A percentile compares a stretch with the other conserved stretches of the same genome.
These are phyloP conservation scores for Kockiozyma suomiensis DNA, from an alignment of 805 yeast genomes.

Conservation along the genomic window DNA sequence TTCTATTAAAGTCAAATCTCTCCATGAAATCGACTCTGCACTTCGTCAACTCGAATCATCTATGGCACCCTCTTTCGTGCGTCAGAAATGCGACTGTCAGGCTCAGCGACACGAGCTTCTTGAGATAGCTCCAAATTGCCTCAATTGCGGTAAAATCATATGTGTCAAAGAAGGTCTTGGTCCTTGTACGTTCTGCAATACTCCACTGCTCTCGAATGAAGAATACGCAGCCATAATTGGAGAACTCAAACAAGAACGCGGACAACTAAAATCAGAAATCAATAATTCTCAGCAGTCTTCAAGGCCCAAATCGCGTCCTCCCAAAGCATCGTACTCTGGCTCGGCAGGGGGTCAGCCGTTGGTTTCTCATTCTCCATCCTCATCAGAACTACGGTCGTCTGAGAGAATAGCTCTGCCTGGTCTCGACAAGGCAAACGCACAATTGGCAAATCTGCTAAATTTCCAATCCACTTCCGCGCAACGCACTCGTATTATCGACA, in stretches of 20 bases:
- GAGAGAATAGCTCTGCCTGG: conserved; percentile 11
- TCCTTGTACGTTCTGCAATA: conserved; percentile 83
- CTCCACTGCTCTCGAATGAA: conserved; percentile 60
- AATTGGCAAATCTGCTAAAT: conserved; percentile 70
- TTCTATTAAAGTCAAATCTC: conserved; percentile 22
- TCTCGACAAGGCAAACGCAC: conserved; percentile 66
- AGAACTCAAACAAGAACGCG: conserved; percentile 58
- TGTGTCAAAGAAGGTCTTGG: conserved; percentile 89
- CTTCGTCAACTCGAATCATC: conserved; percentile 25
- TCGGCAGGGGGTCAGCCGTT: conserved; percentile 29
- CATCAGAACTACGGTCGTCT: too few relatives aligned
- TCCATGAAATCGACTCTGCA: conserved; percentile 33
- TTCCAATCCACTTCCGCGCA: conserved; percentile 88
- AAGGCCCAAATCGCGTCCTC: not conserved
- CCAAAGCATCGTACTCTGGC: conserved; percentile 25
- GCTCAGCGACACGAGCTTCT: conserved; percentile 73
- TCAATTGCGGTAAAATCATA: conserved; percentile 91
- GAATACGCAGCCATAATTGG: conserved; percentile 63
- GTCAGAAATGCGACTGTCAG: conserved; percentile 32
- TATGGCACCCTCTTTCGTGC: not conserved
- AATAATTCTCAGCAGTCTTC: conserved; percentile 14
- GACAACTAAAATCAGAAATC: conserved; percentile 44
- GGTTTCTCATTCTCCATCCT: not conserved
- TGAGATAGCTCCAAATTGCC: conserved; percentile 89
- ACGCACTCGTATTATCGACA: conserved; percentile 88